These are phyloP conservation scores for Aspergillus amoenus DNA, from an alignment of 2,329 filamentous ascomycete genomes.

Conservation along the genomic window DNA sequence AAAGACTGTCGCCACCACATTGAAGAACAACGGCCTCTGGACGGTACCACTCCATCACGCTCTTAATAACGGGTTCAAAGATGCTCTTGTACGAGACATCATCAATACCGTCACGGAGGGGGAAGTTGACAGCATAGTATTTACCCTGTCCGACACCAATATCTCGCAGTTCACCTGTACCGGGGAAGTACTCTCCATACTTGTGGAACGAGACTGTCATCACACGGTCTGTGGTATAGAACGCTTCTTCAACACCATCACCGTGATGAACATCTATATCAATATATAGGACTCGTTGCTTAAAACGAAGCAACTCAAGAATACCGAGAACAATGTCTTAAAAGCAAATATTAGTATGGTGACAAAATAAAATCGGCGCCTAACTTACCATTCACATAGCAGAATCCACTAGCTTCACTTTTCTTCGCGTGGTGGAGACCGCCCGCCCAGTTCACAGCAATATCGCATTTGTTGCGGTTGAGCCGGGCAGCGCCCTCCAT, in stretches of 20 bases:
- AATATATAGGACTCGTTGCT: conserved; percentile 64
- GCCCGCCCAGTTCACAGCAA: conserved; percentile 82
- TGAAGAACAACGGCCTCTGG: conserved; percentile 68
- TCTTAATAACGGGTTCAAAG: conserved; percentile 66
- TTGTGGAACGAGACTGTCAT: conserved; percentile 74
- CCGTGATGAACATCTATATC: conserved; percentile 69
- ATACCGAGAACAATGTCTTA: conserved; percentile 66
- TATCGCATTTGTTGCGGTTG: conserved; percentile 67
- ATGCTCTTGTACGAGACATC: conserved; percentile 67
- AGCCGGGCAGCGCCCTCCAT: conserved; percentile 70
- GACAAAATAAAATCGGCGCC: background rate
- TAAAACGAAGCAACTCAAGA: conserved; percentile 63
- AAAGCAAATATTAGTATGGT: conserved; percentile 8
- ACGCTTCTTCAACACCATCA: conserved; percentile 69
- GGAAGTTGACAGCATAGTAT: conserved; percentile 69
- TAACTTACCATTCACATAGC: conserved; percentile 81
- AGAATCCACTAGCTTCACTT: conserved; percentile 91
- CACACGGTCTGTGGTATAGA: conserved; percentile 69
- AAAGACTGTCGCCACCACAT: conserved; percentile 67
- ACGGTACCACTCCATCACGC: conserved; percentile 68
- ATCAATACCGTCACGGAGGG: conserved; percentile 67
- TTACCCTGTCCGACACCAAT: conserved; percentile 68
- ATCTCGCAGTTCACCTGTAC: conserved; percentile 67
- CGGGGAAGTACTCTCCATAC: conserved; percentile 71
- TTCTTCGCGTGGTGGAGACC: conserved; percentile 97